phyloP scores from a whole-genome alignment of 768 basidiomycete species.

The Phanerochaete sordida region DNA sequence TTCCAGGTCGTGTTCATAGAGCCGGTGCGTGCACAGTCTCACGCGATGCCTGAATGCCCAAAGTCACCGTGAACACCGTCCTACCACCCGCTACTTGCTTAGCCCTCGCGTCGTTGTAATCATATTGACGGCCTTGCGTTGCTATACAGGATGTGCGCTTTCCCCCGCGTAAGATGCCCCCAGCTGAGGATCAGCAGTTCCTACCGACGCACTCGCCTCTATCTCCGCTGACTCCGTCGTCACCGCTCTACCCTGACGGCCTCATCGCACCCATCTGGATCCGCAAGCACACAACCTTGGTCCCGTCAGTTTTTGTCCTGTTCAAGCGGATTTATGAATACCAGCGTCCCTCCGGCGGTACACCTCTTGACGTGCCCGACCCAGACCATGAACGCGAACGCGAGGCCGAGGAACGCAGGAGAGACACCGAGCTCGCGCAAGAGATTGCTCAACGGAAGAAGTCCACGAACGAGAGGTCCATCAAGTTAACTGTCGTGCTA shows the following conservation, averaged over 20 bases:
- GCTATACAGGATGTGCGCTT: constrained; percentile 60
- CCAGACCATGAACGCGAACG: constrained; percentile 52
- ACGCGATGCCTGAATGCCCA: not conserved
- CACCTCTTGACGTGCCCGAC: constrained; percentile 55
- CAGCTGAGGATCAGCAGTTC: constrained; percentile 55
- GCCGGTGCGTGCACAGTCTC: constrained; percentile 40
- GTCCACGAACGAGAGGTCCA: constrained; percentile 74
- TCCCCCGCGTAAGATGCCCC: constrained; percentile 76
- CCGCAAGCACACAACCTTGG: constrained; percentile 86
- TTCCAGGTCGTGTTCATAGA: constrained; percentile 88
- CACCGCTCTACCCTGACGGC: constrained; percentile 92
- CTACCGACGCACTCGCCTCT: constrained; percentile 78
- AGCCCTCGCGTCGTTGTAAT: not conserved
- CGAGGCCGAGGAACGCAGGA: constrained; percentile 63
- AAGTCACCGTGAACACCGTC: not conserved
- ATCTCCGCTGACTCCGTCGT: constrained; percentile 86
- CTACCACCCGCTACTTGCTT: too few species aligned
- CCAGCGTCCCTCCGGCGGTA: constrained; percentile 38
- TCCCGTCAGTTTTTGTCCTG: constrained; percentile 92
- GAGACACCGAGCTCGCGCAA: constrained; percentile 73
- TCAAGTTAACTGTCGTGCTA: constrained; percentile 93
- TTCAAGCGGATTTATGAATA: constrained; percentile 83
- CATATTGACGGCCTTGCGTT: not conserved
- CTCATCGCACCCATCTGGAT: constrained; percentile 98
- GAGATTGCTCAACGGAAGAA: constrained; percentile 83